These are phyloP conservation scores for Emmonsiellopsis sp. DNA, from an alignment of 2,329 filamentous ascomycete genomes.

Conservation along the genomic window DNA sequence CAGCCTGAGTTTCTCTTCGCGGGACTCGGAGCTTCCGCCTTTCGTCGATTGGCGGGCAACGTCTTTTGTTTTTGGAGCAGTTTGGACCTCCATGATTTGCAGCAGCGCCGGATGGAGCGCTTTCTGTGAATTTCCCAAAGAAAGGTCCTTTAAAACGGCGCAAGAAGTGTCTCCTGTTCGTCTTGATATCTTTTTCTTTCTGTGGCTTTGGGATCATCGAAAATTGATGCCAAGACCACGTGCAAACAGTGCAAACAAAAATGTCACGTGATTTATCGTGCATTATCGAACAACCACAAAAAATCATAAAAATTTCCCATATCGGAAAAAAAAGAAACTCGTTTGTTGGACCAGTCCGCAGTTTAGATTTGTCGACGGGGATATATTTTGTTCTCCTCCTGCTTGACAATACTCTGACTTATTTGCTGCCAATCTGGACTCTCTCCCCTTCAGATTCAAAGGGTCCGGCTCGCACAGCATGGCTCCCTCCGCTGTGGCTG, in stretches of 20 bases:
- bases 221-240: conserved; percentile 31
- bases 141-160: background rate
- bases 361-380: background rate
- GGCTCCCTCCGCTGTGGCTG: conserved; percentile 55
- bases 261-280: conserved; percentile 25
- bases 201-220: conserved; percentile 16
- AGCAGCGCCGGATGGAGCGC: background rate
- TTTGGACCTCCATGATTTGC: conserved; percentile 15
- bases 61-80: conserved; percentile 19
- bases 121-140: background rate
- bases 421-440: conserved; percentile 14
- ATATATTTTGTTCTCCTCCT: background rate
- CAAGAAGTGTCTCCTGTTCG: background rate
- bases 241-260: conserved; percentile 7
- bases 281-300: background rate
- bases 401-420: too few species aligned
- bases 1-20: conserved; percentile 31
- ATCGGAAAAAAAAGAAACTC: background rate
- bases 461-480: conserved; percentile 57
- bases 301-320: background rate
- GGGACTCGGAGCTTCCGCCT: conserved; percentile 19
- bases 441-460: conserved; percentile 78
- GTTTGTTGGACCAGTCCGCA: background rate
- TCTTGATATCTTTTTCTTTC: conserved; percentile 1
- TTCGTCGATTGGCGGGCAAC: background rate